phyloP scores from a whole-genome alignment of 495 filamentous ascomycete genomes.

The Daldinia concentrica region DNA sequence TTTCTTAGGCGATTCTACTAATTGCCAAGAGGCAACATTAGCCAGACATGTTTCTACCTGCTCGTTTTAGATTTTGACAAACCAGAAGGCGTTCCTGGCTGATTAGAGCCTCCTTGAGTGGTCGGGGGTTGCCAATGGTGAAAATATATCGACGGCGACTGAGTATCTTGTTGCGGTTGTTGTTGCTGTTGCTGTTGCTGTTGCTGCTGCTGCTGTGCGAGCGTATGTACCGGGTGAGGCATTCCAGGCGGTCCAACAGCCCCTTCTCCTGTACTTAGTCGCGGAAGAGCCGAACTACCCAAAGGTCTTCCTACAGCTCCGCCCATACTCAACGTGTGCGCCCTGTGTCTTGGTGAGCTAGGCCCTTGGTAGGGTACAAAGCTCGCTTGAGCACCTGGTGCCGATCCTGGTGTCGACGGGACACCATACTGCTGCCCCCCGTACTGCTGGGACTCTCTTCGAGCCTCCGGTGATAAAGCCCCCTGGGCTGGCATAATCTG shows the following conservation, averaged over 20 bases:
- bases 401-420: constrained; percentile 58
- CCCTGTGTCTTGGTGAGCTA: constrained; percentile 54
- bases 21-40: constrained; percentile 61
- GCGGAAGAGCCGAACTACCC: constrained; percentile 44
- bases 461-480: constrained; percentile 55
- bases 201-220: constrained; percentile 42
- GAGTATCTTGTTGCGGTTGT: constrained; percentile 62
- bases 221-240: constrained; percentile 45
- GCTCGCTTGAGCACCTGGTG: constrained; percentile 49
- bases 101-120: constrained; percentile 66
- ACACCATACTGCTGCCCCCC: constrained; percentile 53
- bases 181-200: constrained; percentile 46
- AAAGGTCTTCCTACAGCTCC: constrained; percentile 45
- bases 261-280: constrained; percentile 45
- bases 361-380: constrained; percentile 49
- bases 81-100: constrained; percentile 73
- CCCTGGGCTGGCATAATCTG: constrained; percentile 63
- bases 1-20: constrained; percentile 74
- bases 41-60: constrained; percentile 55
- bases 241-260: constrained; percentile 33
- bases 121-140: constrained; percentile 90
- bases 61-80: constrained; percentile 66
- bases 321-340: constrained; percentile 50
- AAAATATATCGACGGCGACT: constrained; percentile 81
- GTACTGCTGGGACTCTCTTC: constrained; percentile 57